A percentile compares a stretch with the other conserved stretches of the same genome.
Evolutionary conservation across 1,284 basidiomycete species (phyloP).

Genomic region (Neonothopanus nambi): DNA sequence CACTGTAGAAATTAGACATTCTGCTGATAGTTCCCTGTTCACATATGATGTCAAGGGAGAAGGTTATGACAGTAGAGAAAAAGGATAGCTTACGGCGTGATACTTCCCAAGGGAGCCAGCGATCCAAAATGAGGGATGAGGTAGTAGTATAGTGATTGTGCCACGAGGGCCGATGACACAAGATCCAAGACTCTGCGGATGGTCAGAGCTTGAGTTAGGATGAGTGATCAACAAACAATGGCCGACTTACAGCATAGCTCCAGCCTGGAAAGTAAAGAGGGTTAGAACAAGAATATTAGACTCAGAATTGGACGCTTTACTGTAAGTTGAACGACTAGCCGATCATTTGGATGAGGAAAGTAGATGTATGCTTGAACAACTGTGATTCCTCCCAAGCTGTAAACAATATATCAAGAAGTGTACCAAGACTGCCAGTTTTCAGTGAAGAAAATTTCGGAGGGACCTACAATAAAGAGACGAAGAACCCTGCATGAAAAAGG

Average conservation of each 20-base stretch:
- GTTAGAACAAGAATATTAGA: background rate
- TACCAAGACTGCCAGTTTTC: background rate
- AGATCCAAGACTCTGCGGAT: slow-evolving; percentile 24
- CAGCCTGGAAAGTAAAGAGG: slow-evolving; percentile 17
- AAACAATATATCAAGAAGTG: background rate
- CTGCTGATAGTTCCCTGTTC: slow-evolving; percentile 34
- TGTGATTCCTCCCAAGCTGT: slow-evolving; percentile 25
- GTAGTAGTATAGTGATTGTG: slow-evolving; percentile 30
- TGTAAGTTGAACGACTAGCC: slow-evolving; percentile 12
- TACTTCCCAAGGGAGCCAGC: slow-evolving; percentile 19
- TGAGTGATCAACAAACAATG: background rate
- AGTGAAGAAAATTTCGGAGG: no score
- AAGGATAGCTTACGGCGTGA: slow-evolving; percentile 12
- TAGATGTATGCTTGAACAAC: slow-evolving; percentile 31
- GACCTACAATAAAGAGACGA: slow-evolving; percentile 7
- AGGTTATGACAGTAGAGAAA: background rate
- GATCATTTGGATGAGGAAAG: slow-evolving; percentile 24
- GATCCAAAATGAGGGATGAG: slow-evolving; percentile 29
- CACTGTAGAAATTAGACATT: slow-evolving; percentile 37
- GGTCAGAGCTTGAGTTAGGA: background rate
- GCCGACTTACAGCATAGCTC: slow-evolving; percentile 24
- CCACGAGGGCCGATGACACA: slow-evolving; percentile 25
- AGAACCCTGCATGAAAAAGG: slow-evolving; percentile 8
- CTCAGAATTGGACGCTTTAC: background rate
- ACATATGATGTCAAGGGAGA: background rate